Conservation (phyloP, 768 basidiomycete genomes). For the Termitomyces sp. region DNA sequence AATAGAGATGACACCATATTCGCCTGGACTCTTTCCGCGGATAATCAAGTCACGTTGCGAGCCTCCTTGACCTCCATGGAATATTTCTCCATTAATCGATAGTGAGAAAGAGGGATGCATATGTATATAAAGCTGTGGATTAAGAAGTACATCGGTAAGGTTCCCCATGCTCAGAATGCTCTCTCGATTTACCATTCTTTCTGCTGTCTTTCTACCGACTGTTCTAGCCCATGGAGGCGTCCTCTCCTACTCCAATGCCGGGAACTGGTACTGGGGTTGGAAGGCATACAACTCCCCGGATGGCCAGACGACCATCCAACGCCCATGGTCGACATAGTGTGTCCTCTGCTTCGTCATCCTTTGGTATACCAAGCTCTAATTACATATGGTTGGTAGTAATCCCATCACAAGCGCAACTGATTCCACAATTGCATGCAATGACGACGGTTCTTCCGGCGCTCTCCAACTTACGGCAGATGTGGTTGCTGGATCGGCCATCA, state of each 20-base stretch:
- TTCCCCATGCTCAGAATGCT: constrained; percentile 17
- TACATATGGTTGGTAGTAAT: constrained; percentile 22
- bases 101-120: background rate
- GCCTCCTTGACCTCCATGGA: background rate
- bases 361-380: background rate
- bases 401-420: constrained; percentile 34
- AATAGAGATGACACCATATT: background rate
- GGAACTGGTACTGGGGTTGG: constrained; percentile 36
- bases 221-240: constrained; percentile 41
- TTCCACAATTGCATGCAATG: constrained; percentile 38
- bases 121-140: constrained; percentile 2
- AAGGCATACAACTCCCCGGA: constrained; percentile 34
- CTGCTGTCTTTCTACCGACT: constrained; percentile 22
- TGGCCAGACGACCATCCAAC: constrained; percentile 36
- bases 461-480: constrained; percentile 37
- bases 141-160: background rate
- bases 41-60: constrained; percentile 10
- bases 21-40: background rate
- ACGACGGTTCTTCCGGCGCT: constrained; percentile 35
- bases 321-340: constrained; percentile 41
- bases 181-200: constrained; percentile 22
- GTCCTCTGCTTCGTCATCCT: constrained; percentile 1
- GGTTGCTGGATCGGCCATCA: constrained; percentile 35
- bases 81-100: background rate
- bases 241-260: constrained; percentile 32